A percentile compares a stretch with the other conserved stretches of the same genome.
Conservation (phyloP, 1,284 basidiomycete species). For the Tylopilus sp. region DNA sequence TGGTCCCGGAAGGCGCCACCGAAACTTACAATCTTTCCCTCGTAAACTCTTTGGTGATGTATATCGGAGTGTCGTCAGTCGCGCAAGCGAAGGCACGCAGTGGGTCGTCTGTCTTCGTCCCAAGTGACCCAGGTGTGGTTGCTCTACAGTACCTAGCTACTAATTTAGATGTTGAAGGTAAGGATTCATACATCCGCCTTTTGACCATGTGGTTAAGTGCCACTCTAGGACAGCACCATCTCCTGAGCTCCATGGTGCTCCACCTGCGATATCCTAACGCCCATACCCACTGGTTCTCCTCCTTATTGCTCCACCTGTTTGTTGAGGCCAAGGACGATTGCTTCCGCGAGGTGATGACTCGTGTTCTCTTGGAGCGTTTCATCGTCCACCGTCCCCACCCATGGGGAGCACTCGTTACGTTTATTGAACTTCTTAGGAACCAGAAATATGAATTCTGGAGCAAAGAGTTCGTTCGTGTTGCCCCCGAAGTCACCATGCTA, state of each 20-base stretch:
- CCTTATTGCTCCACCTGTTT: conserved; percentile 85
- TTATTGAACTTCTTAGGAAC: conserved; percentile 87
- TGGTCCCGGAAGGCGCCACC: conserved; percentile 44
- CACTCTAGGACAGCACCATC: conserved; percentile 80
- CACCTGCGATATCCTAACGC: conserved; percentile 95
- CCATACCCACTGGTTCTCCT: conserved; percentile 96
- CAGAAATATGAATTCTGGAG: conserved; percentile 84
- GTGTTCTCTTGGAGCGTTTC: conserved; percentile 90
- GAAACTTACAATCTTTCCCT: conserved; percentile 86
- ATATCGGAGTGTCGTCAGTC: conserved; percentile 87
- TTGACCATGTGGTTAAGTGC: conserved; percentile 10
- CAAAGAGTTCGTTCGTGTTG: conserved; percentile 76
- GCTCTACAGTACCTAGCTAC: conserved; percentile 78
- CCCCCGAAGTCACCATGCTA: conserved; percentile 76
- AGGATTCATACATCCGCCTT: conserved; percentile 21
- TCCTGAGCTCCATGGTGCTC: conserved; percentile 86
- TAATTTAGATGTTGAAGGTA: conserved; percentile 89
- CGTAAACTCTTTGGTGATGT: conserved; percentile 93
- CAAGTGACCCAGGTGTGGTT: conserved; percentile 78
- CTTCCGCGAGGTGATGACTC: conserved; percentile 88
- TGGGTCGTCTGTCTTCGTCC: conserved; percentile 74
- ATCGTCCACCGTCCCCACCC: conserved; percentile 94
- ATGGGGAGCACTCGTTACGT: conserved; percentile 94
- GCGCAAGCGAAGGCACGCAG: conserved; percentile 80
- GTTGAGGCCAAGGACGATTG: conserved; percentile 67